Base-by-base conservation (phyloP, 805 yeast species). In the Danielia oregonensis region DNA sequence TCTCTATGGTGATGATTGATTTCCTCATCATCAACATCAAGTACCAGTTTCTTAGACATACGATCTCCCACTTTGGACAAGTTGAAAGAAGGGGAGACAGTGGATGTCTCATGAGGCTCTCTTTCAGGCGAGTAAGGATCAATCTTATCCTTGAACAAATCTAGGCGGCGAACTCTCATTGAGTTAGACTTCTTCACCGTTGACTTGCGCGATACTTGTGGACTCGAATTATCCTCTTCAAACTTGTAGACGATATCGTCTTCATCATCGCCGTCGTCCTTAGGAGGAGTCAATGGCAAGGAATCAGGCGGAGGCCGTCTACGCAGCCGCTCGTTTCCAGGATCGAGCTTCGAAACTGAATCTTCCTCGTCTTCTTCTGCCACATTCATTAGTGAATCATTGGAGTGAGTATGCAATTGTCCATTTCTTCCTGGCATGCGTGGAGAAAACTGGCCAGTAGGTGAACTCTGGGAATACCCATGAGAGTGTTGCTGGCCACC, bases 181-280 rank as follows among this genome's bases (percentile, higher is more conserved):
- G 72, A 66, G 35, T 64, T 63, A 12, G 65, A 49, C 35, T 61
- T 63, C 35, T 58, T 61, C n/a, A 65, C 37, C 1, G 72, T 65
- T 5, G 68, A 59, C 33, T 61, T 63, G 29, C 71, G 47, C 3
- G 72, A 65, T 14, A 59, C 37, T 32, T 54, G 54, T 2, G 52
- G 48, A 18, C 54, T 54, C 3, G 22, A 29, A 13, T 48, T 47
- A 6, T 49, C 55, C 13, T 55, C 57, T 8, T 61, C 68, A 34
- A 57, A 57, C 16, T 53, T 51, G 42, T 61, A 61, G 7, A 61
- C 55, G 31, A 56, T 62, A 8, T 60, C 59, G 5, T 54, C 55
- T n/a, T 39, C 46, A 15, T 47, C 46, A 5, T 45, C 43, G 5
- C 43, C 44, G 7, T 34, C 40, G 8, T 24, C 30, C 4, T 29